A percentile compares a stretch with the other conserved stretches of the same genome.
Evolutionary conservation across 208 protist species (phyloP).

Genomic region (Leishmania aethiopica): DNA sequence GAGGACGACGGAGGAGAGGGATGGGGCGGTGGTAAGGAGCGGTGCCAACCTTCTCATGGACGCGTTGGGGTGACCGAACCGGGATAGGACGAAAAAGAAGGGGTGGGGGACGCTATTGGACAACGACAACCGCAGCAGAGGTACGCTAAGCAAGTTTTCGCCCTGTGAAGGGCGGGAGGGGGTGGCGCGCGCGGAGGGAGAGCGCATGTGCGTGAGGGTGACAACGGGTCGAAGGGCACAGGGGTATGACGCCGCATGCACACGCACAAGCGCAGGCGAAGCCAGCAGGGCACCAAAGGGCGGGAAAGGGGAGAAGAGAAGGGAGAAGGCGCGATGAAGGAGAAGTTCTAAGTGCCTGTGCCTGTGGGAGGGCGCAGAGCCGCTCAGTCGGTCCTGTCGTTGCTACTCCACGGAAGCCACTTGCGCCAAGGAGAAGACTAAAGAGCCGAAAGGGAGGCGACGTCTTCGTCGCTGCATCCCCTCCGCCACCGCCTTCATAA

Average conservation of each 20-base stretch:
- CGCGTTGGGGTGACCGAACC: neutral
- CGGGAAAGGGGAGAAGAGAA: neutral
- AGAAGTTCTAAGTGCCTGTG: neutral
- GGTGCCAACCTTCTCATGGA: neutral
- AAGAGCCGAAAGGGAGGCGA: neutral
- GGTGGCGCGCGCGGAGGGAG: neutral
- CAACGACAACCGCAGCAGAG: neutral
- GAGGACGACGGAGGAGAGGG: neutral
- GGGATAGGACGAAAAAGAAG: neutral
- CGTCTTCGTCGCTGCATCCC: neutral
- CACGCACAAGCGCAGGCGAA: neutral
- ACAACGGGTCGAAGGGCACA: neutral
- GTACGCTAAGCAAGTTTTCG: neutral
- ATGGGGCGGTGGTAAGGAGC: neutral
- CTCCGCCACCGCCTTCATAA: neutral
- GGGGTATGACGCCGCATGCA: neutral
- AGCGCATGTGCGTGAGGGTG: neutral
- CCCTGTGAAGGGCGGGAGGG: neutral
- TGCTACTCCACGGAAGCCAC: neutral
- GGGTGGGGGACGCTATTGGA: neutral
- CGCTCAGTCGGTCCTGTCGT: neutral
- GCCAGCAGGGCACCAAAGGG: neutral
- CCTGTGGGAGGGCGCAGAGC: neutral
- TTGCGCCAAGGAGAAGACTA: neutral
- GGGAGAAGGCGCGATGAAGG: neutral